These are phyloP conservation scores for Hypsizygus marmoreus DNA, from an alignment of 768 basidiomycete species.

Conservation along the genomic window DNA sequence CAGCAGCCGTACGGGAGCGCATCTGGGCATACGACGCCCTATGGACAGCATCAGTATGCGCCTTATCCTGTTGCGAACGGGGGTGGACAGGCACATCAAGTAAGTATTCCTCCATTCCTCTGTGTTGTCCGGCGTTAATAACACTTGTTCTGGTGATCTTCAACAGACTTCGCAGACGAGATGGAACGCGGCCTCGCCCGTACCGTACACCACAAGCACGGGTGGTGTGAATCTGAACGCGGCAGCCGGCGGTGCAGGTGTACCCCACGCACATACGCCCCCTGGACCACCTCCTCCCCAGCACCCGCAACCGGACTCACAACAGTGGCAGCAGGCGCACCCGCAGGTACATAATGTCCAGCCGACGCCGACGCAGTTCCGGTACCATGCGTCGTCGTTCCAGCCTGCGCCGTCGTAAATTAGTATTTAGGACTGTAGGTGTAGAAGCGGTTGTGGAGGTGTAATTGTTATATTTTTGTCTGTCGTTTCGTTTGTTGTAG, in stretches of 20 bases:
- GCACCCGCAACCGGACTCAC: neutral
- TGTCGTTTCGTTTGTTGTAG: no score
- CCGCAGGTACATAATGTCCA: conserved; percentile 4
- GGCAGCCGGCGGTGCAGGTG: neutral
- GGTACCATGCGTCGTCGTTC: conserved; percentile 34
- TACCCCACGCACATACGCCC: neutral
- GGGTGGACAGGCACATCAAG: conserved; percentile 16
- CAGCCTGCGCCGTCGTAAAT: conserved; percentile 23
- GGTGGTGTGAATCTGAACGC: conserved; percentile 21
- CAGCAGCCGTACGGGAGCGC: conserved; percentile 20
- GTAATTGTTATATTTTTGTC: conserved; percentile 15
- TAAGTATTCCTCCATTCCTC: neutral
- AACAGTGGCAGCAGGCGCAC: conserved; percentile 13
- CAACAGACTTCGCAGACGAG: conserved; percentile 17
- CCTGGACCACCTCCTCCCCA: neutral
- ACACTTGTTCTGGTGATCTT: neutral
- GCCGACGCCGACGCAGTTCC: conserved; percentile 25
- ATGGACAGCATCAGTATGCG: conserved; percentile 20
- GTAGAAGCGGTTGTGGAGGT: no score
- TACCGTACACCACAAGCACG: conserved; percentile 14
- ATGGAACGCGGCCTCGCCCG: conserved; percentile 21
- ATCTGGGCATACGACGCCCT: conserved; percentile 22
- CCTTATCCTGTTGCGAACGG: conserved; percentile 17
- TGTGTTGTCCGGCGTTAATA: neutral
- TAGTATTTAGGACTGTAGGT: conserved; percentile 13